These are phyloP conservation scores for Zygosaccharomyces bailii DNA, from an alignment of 805 yeast genomes.

Conservation along the genomic window DNA sequence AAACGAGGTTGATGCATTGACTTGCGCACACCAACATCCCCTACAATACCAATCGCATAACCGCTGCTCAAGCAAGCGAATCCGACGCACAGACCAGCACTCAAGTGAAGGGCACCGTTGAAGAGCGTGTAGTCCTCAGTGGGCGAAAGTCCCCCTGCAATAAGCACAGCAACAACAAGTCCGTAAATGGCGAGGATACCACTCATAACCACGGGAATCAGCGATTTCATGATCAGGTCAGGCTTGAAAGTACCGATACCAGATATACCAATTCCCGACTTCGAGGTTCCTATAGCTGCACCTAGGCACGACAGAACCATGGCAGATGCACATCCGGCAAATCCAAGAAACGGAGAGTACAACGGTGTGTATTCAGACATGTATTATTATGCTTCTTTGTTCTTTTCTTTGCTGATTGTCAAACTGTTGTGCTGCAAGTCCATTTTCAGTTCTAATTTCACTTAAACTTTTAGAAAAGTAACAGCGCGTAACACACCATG, in stretches of 20 bases:
- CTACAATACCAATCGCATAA: constrained; percentile 91
- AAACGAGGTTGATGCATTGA: constrained; percentile 83
- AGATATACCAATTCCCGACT: constrained; percentile 95
- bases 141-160: constrained; percentile 87
- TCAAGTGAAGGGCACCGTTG: constrained; percentile 97
- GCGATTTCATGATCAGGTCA: constrained; percentile 89
- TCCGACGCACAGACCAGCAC: constrained; percentile 94
- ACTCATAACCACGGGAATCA: constrained; percentile 96
- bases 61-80: constrained; percentile 96
- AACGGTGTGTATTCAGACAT: constrained; percentile 69
- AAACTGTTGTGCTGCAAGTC: not conserved
- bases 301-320: constrained; percentile 93
- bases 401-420: not conserved
- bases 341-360: constrained; percentile 96
- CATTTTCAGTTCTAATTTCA: not conserved
- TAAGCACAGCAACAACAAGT: constrained; percentile 89
- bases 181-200: constrained; percentile 98
- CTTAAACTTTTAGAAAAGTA: not conserved
- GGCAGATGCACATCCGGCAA: constrained; percentile 95
- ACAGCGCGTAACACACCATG: constrained; percentile 6
- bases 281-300: constrained; percentile 98
- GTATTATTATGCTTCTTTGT: not conserved
- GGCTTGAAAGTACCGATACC: constrained; percentile 98
- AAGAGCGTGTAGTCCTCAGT: constrained; percentile 75
- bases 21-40: constrained; percentile 89